A percentile compares a stretch with the other conserved stretches of the same genome.
Evolutionary conservation across 306 rosid species (phyloP).

Genomic region (Boehmeria nivea): DNA sequence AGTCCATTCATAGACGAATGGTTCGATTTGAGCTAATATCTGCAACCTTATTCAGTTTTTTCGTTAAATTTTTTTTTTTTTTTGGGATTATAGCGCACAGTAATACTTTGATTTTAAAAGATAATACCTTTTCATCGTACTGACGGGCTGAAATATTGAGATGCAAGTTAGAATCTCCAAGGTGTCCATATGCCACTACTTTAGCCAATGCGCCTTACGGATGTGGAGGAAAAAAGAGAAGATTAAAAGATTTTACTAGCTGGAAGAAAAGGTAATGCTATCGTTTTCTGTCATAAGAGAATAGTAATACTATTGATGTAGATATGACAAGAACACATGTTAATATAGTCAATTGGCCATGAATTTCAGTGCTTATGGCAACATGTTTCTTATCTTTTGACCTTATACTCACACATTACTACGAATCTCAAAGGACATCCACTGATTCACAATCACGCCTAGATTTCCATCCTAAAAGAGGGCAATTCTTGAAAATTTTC

Average conservation of each 20-base stretch:
- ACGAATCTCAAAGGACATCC: too few species aligned
- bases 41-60: conserved; percentile 28
- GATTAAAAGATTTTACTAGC: not conserved
- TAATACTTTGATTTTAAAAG: conserved; percentile 11
- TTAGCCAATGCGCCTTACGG: conserved; percentile 55
- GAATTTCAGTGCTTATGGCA: not conserved
- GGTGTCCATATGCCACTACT: conserved; percentile 84
- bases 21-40: conserved; percentile 78
- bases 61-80: too few species aligned
- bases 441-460: too few species aligned
- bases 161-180: conserved; percentile 92
- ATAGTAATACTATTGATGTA: not conserved
- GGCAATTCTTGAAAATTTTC: too few species aligned
- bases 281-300: too few species aligned
- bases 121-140: conserved; percentile 62
- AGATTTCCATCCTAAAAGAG: too few species aligned
- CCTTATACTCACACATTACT: too few species aligned
- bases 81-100: not conserved
- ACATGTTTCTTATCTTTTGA: not conserved
- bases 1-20: conserved; percentile 95
- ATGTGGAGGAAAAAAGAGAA: not conserved
- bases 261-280: not conserved
- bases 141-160: conserved; percentile 72
- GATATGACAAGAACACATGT: not conserved
- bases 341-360: not conserved